Base-by-base conservation (phyloP, 176 grass and related monocot genomes). In the Puya raimondii region DNA sequence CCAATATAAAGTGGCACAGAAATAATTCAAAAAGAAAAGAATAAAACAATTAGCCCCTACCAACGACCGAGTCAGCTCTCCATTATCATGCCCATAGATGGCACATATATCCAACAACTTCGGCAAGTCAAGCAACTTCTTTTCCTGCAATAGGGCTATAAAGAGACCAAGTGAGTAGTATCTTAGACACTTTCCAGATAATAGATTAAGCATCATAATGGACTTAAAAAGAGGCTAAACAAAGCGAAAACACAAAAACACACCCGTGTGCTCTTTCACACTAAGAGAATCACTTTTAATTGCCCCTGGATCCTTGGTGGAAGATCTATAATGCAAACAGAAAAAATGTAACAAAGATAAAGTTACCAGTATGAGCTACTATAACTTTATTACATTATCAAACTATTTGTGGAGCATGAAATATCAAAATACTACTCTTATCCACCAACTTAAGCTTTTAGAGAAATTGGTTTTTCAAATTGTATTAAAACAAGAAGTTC, bases 91-190 rank as follows among this genome's bases (percentile, higher is more conserved):
- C 63, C 82, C 89, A 79, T 92, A 97, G 63, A 97, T 90, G 73
- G 93, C 89, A 79, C 89, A 97, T 77, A 90, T 92, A 66, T 97
- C 93, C 82, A 97, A 81, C 66, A 97, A 78, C 78, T 92, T 97
- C 79, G 89, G 89, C 58, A 97, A 77, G 73, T 90, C 89, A 73
- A 97, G 89, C 71, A 97, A 66, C 76, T 85, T 87, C 85, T 85
- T 97, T 75, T 92, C 82, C 89, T 92, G 89, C 72, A 97, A 67
- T 74, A 92, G 78, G 66, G 79, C 93, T 97, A 92, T 68, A 90
- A 26, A 53, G 47, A 20, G 78, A 78, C 63, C 74, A 74, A 20
- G 50, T 79, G 23, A 84, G 64, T 66, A 76, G 20, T 59, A 59
- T 59, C 54, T 21, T 17, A 15, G 9, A 59, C 54, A 15, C 21